Evolutionary conservation across 2,329 filamentous ascomycete species (phyloP).

Genomic region (Phoma sp.): DNA sequence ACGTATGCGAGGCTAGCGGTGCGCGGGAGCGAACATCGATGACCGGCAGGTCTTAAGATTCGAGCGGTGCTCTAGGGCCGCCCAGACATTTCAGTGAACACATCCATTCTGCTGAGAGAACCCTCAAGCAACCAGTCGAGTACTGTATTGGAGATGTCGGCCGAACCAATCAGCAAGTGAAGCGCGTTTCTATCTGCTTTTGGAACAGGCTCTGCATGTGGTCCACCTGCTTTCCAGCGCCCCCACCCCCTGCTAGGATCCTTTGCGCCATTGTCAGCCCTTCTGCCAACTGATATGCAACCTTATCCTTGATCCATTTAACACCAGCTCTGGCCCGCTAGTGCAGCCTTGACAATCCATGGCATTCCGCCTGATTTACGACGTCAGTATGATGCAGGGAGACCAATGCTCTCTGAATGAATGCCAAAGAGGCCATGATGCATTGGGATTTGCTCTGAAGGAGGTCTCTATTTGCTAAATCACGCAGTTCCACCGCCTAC

Average conservation of each 20-base stretch:
- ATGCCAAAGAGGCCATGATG: not conserved
- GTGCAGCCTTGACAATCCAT: too few relatives aligned
- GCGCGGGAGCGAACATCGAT: conserved; percentile 14
- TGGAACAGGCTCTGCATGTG: conserved; percentile 10
- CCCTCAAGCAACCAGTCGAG: not conserved
- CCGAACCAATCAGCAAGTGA: conserved; percentile 7
- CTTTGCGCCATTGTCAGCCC: conserved; percentile 1
- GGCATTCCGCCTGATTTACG: not conserved
- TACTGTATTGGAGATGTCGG: not conserved
- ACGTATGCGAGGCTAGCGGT: conserved; percentile 19
- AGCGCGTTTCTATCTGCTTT: conserved; percentile 4
- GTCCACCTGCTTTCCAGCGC: conserved; percentile 1
- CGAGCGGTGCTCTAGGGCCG: not conserved
- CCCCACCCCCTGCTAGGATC: not conserved
- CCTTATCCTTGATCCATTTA: too few relatives aligned
- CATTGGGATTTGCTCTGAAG: not conserved
- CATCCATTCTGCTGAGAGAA: conserved; percentile 4
- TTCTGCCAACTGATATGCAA: not conserved
- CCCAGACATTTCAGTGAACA: conserved; percentile 1
- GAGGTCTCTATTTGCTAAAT: not conserved
- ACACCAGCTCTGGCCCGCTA: too few relatives aligned
- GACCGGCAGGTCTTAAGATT: conserved; percentile 11
- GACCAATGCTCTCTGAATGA: not conserved
- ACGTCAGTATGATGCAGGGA: not conserved
- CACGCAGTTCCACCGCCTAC: not conserved